Conservation (phyloP, 345 rosid genomes). For the Boechera stricta region DNA sequence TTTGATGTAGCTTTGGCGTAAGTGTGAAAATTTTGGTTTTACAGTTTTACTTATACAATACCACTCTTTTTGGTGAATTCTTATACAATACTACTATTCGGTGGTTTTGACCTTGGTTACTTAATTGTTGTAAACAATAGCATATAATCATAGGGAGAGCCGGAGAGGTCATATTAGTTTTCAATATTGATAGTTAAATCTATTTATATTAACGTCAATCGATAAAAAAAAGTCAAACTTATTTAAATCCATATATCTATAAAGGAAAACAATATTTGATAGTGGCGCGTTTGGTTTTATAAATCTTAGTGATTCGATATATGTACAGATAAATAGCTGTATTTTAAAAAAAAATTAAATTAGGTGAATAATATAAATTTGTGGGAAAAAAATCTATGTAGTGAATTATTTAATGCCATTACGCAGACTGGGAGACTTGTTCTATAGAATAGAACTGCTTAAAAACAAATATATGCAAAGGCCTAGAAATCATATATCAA, state of each 20-base stretch:
- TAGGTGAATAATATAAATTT: not conserved
- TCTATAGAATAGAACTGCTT: conserved; percentile 11
- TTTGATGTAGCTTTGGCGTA: conserved; percentile 8
- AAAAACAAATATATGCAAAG: conserved; percentile 5
- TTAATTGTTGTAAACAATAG: not conserved
- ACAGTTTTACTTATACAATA: not conserved
- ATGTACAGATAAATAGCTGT: conserved; percentile 37
- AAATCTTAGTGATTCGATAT: conserved; percentile 25
- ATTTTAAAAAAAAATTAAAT: not conserved
- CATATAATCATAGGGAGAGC: not conserved
- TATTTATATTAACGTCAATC: conserved; percentile 6
- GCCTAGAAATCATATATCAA: conserved; percentile 3
- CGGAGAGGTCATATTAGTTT: conserved; percentile 25
- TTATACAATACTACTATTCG: conserved; percentile 4
- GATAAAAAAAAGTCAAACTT: conserved; percentile 33
- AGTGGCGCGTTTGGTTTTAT: conserved; percentile 21
- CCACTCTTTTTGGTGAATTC: not conserved
- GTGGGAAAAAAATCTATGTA: not conserved
- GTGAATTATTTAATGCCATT: conserved; percentile 16
- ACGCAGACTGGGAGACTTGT: conserved; percentile 43
- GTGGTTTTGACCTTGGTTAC: conserved; percentile 26
- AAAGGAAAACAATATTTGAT: conserved; percentile 6
- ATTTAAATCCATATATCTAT: not conserved
- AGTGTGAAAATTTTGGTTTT: conserved; percentile 11
- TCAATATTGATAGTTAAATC: not conserved